Evolutionary conservation across 352 stramenopile species (phyloP).

Genomic region (Globisporangium yorkense): DNA sequence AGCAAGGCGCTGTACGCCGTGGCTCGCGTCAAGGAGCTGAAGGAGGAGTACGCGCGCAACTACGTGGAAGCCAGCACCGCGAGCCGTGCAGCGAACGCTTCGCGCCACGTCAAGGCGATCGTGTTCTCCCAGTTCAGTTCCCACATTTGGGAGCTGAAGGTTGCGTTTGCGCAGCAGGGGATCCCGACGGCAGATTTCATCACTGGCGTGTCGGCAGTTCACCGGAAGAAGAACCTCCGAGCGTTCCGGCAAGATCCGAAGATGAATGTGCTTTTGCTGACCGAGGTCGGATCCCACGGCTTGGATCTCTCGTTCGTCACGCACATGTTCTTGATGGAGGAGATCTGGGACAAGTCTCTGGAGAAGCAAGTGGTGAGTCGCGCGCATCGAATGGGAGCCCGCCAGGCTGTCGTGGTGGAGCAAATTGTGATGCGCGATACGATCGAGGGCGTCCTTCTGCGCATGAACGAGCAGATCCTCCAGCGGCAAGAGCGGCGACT

Average conservation of each 20-base stretch:
- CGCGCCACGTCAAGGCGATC: conserved; percentile 59
- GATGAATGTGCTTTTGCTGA: conserved; percentile 91
- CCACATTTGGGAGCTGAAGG: conserved; percentile 69
- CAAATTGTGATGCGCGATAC: conserved; percentile 86
- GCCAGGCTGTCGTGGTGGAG: conserved; percentile 89
- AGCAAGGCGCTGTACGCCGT: conserved; percentile 77
- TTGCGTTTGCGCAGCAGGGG: conserved; percentile 65
- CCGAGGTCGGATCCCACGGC: conserved; percentile 92
- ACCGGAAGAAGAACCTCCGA: conserved; percentile 49
- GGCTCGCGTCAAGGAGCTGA: conserved; percentile 54
- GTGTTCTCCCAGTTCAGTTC: conserved; percentile 83
- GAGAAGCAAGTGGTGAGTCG: conserved; percentile 94
- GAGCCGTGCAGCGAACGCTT: conserved; percentile 6
- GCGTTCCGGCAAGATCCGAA: conserved; percentile 54
- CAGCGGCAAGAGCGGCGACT: conserved; percentile 1
- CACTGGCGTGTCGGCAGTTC: conserved; percentile 26
- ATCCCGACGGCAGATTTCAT: conserved; percentile 66
- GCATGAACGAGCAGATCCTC: conserved; percentile 26
- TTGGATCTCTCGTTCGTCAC: conserved; percentile 98
- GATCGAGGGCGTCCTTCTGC: conserved; percentile 72
- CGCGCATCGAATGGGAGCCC: conserved; percentile 95
- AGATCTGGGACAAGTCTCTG: conserved; percentile 95
- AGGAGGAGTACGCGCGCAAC: conserved; percentile 36
- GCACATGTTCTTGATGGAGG: conserved; percentile 97
- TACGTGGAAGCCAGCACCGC: conserved; percentile 3